These are phyloP conservation scores for Circinella minor DNA, from an alignment of 371 early-diverging fungal genomes.

Conservation along the genomic window DNA sequence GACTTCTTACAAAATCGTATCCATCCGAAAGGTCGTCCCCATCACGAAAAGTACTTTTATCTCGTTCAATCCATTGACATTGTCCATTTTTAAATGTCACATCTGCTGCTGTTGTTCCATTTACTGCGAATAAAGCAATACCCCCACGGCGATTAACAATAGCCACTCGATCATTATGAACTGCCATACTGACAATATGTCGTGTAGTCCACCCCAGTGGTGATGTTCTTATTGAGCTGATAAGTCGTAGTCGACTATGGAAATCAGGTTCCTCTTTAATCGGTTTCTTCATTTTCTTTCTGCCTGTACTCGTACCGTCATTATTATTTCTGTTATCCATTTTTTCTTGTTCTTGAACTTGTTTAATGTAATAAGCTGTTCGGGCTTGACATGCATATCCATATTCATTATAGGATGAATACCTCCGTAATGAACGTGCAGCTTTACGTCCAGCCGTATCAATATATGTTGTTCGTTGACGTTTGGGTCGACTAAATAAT, in stretches of 20 bases:
- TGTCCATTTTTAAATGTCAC: slow-evolving; percentile 20
- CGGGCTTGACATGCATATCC: slow-evolving; percentile 49
- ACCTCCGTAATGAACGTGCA: slow-evolving; percentile 26
- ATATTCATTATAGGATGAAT: slow-evolving; percentile 51
- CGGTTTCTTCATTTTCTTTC: neutral
- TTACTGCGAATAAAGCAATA: slow-evolving; percentile 43
- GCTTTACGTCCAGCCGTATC: slow-evolving; percentile 19
- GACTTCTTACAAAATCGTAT: slow-evolving; percentile 43
- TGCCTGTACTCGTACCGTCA: neutral
- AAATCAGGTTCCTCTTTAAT: slow-evolving; percentile 25
- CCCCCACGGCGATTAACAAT: slow-evolving; percentile 48
- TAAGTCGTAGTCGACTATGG: slow-evolving; percentile 21
- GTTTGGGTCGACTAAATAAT: neutral
- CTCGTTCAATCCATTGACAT: slow-evolving; percentile 37
- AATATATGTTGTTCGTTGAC: neutral
- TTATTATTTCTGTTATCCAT: neutral
- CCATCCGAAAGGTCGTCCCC: slow-evolving; percentile 54
- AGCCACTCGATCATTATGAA: slow-evolving; percentile 35
- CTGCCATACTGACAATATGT: slow-evolving; percentile 37
- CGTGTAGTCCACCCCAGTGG: slow-evolving; percentile 35
- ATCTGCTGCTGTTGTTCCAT: slow-evolving; percentile 45
- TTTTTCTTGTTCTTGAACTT: slow-evolving; percentile 13
- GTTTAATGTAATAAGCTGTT: slow-evolving; percentile 44
- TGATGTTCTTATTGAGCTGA: slow-evolving; percentile 40
- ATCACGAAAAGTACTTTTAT: slow-evolving; percentile 22